Evolutionary conservation across 2,329 filamentous ascomycete genomes (phyloP), one percentile per base, ranked within the genome.

Genomic region (Ophiobolus disseminans): DNA sequence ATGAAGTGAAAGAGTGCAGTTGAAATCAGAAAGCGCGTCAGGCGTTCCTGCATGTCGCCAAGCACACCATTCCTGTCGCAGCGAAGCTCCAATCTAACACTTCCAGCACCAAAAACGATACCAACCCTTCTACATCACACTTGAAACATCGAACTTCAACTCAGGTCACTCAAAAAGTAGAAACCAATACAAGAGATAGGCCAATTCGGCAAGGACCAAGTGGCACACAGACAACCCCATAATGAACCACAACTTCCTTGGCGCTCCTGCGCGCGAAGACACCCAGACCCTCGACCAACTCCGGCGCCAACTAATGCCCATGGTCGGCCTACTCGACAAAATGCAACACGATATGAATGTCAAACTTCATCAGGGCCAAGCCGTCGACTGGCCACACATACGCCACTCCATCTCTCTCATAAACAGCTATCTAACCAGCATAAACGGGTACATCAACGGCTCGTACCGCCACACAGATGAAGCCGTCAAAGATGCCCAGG

Each of bases 161-260:
- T n/a, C n/a, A 16, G 23, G n/a, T n/a, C 17, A 22, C 9, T 22
- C 14, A 3, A 34, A 25, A 6, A 19, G 7, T n/a, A 37, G 21
- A n/a, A 21, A n/a, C 22, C 8, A 30, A 9, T 26, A 8, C 10
- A 23, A 13, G 16, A 5, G 2, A 22, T 16, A 20, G 4, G 19
- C 26, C 37, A 40, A 36, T 10, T 30, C 9, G 6, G 20, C 14
- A 4, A 7, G 16, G 16, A 19, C 19, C 25, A 21, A 32, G 19
- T 23, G 7, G 16, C 6, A 19, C 37, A 51, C 28, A 45, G 42
- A 40, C 22, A 48, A 20, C 7, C 20, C 22, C 38, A 47, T 41
- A 47, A 65, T 65, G 62, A 64, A 65, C 45, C 53, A 57, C 32
- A 64, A 64, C 50, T 65, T 65, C 40, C 44, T 56, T 20, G 62